These are phyloP conservation scores for Acorus calamus DNA, from an alignment of 106 monocot species.

Conservation along the genomic window DNA sequence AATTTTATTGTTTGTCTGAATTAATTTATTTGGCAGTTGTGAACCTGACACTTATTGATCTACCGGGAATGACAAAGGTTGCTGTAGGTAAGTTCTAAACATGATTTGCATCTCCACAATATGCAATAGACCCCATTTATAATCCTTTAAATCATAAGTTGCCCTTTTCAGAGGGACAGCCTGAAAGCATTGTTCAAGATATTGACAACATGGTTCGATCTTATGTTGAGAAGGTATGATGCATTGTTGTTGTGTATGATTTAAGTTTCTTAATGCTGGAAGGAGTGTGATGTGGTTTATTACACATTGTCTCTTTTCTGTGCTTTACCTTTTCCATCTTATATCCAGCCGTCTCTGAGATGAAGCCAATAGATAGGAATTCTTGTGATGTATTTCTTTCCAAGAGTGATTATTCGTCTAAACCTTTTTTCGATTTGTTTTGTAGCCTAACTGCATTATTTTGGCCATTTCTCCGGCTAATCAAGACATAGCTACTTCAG, in stretches of 20 bases:
- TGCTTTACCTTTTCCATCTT: not conserved
- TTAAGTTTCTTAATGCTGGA: not conserved
- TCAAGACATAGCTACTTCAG: slow-evolving; percentile 86
- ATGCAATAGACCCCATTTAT: not conserved
- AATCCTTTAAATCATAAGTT: slow-evolving; percentile 4
- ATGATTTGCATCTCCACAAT: not conserved
- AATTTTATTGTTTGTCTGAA: not conserved
- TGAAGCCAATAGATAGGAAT: not conserved
- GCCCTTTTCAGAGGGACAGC: slow-evolving; percentile 68
- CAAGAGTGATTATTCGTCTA: not conserved
- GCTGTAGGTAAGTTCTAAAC: slow-evolving; percentile 65
- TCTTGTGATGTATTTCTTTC: not conserved
- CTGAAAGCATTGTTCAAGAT: slow-evolving; percentile 84
- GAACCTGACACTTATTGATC: slow-evolving; percentile 91
- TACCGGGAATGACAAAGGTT: slow-evolving; percentile 97
- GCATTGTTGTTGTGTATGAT: not conserved
- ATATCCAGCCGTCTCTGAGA: too few relatives aligned
- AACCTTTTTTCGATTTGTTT: not conserved
- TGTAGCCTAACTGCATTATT: slow-evolving; percentile 67
- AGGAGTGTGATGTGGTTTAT: not conserved
- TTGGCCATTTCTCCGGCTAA: slow-evolving; percentile 83
- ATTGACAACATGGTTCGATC: slow-evolving; percentile 53
- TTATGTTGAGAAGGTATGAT: slow-evolving; percentile 7
- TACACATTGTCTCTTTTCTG: not conserved
- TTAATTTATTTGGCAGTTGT: slow-evolving; percentile 61